A percentile compares a stretch with the other conserved stretches of the same genome.
phyloP scores from a whole-genome alignment of 176 grass and related monocot genomes.

The Areca catechu region DNA sequence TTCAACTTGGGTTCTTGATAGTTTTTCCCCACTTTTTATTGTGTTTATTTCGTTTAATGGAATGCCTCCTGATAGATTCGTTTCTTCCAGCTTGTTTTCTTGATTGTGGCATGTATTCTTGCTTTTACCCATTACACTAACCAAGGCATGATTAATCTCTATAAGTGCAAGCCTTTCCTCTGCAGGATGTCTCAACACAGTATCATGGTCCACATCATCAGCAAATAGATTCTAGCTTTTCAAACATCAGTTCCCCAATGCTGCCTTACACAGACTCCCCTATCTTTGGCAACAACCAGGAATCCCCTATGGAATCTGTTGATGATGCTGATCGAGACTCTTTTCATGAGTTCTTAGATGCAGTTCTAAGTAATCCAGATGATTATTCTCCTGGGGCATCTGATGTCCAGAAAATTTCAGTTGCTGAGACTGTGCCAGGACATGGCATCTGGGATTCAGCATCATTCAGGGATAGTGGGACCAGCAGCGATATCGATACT shows the following conservation, averaged over 20 bases:
- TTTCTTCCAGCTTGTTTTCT: no score
- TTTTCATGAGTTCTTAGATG: constrained; percentile 7
- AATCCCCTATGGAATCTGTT: constrained; percentile 18
- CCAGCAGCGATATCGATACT: constrained; percentile 14
- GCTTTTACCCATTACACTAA: background rate
- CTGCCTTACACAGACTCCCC: constrained; percentile 46
- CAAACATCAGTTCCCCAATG: constrained; percentile 35
- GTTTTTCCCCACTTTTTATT: background rate
- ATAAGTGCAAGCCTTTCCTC: constrained; percentile 6
- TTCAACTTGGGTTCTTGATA: constrained; percentile 3
- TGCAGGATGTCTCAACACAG: constrained; percentile 23
- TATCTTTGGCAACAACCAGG: no score
- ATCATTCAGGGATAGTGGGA: background rate
- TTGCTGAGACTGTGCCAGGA: constrained; percentile 7
- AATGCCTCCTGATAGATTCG: no score
- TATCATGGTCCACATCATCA: constrained; percentile 9
- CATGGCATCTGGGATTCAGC: constrained; percentile 11
- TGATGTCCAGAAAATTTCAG: background rate
- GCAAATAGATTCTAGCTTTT: constrained; percentile 19
- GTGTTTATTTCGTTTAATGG: no score
- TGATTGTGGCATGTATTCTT: background rate
- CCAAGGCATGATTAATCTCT: background rate
- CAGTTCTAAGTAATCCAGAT: constrained; percentile 15
- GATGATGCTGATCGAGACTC: constrained; percentile 12
- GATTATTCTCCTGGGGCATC: background rate